phyloP scores from a whole-genome alignment of 2,329 filamentous ascomycete genomes.

The Colletotrichum sp. region DNA sequence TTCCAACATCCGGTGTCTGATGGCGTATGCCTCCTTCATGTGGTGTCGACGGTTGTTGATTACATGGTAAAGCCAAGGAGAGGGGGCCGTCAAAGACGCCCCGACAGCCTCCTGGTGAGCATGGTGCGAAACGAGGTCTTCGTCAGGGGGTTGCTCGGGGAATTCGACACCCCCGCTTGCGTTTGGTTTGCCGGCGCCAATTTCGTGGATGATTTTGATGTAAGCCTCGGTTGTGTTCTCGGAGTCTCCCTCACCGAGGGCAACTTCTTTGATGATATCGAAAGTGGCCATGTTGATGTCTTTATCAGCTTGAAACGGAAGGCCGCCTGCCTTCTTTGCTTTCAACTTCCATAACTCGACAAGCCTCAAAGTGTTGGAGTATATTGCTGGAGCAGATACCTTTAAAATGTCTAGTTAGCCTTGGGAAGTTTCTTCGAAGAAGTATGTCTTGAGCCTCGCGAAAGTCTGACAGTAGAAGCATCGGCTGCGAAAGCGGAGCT shows the following conservation, averaged over 20 bases:
- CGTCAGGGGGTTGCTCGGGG: not conserved
- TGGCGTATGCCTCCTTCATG: not conserved
- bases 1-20: not conserved
- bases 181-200: not conserved
- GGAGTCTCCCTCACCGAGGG: not conserved
- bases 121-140: not conserved
- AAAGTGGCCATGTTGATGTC: not conserved
- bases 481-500: not conserved
- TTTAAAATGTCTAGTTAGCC: rapidly evolving
- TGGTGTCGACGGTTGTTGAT: not conserved
- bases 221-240: not conserved
- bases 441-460: not conserved
- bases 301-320: not conserved
- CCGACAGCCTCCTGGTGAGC: not conserved
- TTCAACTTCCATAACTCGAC: not conserved
- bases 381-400: not conserved
- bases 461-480: not conserved
- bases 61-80: not conserved
- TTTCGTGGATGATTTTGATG: not conserved
- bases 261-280: not conserved
- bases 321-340: not conserved
- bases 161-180: not conserved
- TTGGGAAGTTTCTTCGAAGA: not conserved
- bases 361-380: not conserved
- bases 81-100: not conserved